These are phyloP conservation scores for Eleusine indica DNA, from an alignment of 176 grass and related monocot genomes.

Conservation along the genomic window DNA sequence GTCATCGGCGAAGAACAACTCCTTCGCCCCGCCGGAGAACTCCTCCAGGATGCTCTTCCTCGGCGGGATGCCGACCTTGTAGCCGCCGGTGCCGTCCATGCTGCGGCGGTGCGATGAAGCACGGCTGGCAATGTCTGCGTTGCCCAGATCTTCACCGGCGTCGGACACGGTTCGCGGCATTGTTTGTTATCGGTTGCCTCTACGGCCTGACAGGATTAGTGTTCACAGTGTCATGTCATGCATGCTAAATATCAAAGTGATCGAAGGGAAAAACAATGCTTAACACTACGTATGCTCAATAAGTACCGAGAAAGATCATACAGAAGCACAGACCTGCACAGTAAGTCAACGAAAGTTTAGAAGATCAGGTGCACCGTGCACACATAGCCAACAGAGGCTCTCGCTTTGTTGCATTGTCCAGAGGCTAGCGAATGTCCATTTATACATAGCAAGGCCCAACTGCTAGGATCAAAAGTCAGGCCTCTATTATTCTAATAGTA, in stretches of 20 bases:
- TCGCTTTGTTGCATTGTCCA: neutral
- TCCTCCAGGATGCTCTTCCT: conserved; percentile 42
- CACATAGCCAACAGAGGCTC: neutral
- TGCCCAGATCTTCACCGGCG: conserved; percentile 3
- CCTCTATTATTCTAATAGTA: conserved; percentile 6
- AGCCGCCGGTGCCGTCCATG: conserved; percentile 19
- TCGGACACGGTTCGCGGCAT: conserved; percentile 46
- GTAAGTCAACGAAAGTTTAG: neutral
- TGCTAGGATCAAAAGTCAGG: conserved; percentile 28
- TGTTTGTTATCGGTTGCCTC: neutral
- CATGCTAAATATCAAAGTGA: neutral
- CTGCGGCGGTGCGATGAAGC: conserved; percentile 33
- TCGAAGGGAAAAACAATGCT: neutral
- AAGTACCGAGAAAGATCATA: neutral
- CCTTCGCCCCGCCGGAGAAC: conserved; percentile 56
- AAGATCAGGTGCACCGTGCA: neutral
- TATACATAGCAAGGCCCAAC: conserved; percentile 27
- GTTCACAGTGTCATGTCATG: neutral
- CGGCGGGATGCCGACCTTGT: conserved; percentile 65
- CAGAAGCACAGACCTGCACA: conserved; percentile 22
- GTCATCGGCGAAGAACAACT: conserved; percentile 70
- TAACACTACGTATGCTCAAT: neutral
- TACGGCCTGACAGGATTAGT: neutral
- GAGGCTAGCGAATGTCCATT: conserved; percentile 18
- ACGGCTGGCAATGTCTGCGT: conserved; percentile 18